These are phyloP conservation scores for Delonix regia DNA, from an alignment of 306 rosid species.

Conservation along the genomic window DNA sequence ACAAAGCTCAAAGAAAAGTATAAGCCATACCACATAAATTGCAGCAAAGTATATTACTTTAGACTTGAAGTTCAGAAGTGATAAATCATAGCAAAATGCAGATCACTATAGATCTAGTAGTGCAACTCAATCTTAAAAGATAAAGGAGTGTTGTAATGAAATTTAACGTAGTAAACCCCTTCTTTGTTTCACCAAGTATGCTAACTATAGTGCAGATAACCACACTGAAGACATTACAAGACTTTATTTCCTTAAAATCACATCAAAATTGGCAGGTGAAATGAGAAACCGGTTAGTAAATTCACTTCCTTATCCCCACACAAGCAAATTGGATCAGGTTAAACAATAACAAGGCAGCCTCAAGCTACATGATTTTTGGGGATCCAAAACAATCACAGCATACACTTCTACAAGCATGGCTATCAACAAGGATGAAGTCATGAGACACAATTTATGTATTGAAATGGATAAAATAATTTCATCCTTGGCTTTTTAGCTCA, in stretches of 20 bases:
- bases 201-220: conserved; percentile 9
- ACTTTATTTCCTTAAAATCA: not conserved
- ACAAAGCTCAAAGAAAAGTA: not conserved
- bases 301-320: not conserved
- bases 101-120: not conserved
- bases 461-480: not conserved
- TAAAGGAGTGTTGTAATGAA: not conserved
- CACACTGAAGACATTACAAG: not conserved
- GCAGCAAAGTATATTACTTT: conserved; percentile 12
- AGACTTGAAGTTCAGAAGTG: conserved; percentile 15
- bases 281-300: not conserved
- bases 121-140: conserved; percentile 1
- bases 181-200: conserved; percentile 4
- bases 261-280: not conserved
- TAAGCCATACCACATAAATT: not conserved
- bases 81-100: not conserved
- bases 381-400: not conserved
- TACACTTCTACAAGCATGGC: not conserved
- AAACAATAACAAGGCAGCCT: not conserved
- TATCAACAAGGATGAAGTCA: not conserved
- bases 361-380: not conserved
- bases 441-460: not conserved
- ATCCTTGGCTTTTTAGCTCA: not conserved
- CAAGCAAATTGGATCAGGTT: not conserved
- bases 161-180: conserved; percentile 2